A percentile compares a stretch with the other conserved stretches of the same genome.
These are phyloP conservation scores for Ganoderma boninense DNA, from an alignment of 1,284 basidiomycete genomes.

Conservation along the genomic window DNA sequence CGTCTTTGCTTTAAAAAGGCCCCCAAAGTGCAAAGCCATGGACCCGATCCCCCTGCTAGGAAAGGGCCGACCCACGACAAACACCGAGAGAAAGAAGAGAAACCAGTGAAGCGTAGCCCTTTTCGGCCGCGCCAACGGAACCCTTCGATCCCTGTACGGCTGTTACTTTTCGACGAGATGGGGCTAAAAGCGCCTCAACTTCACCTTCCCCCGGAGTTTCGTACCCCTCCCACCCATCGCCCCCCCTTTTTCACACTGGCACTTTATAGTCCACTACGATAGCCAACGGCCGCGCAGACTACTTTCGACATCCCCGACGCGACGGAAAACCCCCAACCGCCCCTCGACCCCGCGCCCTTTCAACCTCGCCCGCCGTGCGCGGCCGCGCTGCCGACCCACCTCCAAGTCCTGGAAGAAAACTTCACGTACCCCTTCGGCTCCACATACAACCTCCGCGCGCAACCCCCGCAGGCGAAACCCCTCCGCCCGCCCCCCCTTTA, in stretches of 20 bases:
- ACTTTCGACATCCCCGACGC: conserved; percentile 66
- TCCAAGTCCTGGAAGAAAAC: conserved; percentile 60
- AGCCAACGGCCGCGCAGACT: conserved; percentile 36
- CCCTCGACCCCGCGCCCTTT: conserved; percentile 61
- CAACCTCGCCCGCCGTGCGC: conserved; percentile 63
- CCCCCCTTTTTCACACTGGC: too few relatives aligned
- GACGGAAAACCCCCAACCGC: conserved; percentile 54
- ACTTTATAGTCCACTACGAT: too few relatives aligned
- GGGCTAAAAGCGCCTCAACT: conserved; percentile 48
- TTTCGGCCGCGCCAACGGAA: conserved; percentile 37
- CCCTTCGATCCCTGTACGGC: conserved; percentile 45
- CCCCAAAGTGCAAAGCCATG: conserved; percentile 2
- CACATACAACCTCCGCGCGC: conserved; percentile 24
- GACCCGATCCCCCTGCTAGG: conserved; percentile 8
- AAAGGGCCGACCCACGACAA: conserved; percentile 22
- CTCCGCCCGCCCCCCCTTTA: conserved; percentile 45
- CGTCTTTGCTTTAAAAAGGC: conserved; percentile 2
- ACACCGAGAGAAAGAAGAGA: conserved; percentile 24
- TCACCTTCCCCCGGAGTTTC: conserved; percentile 68
- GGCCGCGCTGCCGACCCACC: conserved; percentile 67
- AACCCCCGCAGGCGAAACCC: conserved; percentile 50
- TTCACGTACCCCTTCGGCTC: conserved; percentile 63
- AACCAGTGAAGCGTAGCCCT: conserved; percentile 37
- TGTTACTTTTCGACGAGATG: conserved; percentile 43
- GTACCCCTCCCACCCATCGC: conserved; percentile 33